Conservation (phyloP, 2,329 filamentous ascomycete species). For the Lachnellula occidentalis region DNA sequence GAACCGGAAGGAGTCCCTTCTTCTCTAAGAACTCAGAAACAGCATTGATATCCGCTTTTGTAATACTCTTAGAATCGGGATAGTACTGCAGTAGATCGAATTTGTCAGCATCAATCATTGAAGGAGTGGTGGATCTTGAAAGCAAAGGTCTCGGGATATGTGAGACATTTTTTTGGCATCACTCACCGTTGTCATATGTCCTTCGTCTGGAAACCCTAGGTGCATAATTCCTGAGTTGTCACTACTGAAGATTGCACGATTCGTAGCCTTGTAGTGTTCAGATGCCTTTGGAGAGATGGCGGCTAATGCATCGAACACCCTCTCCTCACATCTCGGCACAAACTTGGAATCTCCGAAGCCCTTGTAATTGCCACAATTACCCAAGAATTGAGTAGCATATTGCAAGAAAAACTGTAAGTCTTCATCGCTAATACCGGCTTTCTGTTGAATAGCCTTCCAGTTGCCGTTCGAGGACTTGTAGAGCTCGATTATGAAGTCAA, state of each 20-base stretch:
- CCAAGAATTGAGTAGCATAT: constrained; percentile 73
- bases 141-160: not conserved
- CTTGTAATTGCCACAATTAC: constrained; percentile 78
- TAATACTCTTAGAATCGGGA: constrained; percentile 68
- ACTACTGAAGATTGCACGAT: constrained; percentile 67
- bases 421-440: constrained; percentile 58
- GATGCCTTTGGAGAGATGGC: constrained; percentile 53
- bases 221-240: constrained; percentile 62
- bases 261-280: constrained; percentile 61
- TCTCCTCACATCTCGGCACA: constrained; percentile 63
- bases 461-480: constrained; percentile 62
- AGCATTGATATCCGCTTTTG: constrained; percentile 66
- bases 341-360: constrained; percentile 84
- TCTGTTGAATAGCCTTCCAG: constrained; percentile 62
- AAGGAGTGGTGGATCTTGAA: not conserved
- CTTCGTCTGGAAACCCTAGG: constrained; percentile 67
- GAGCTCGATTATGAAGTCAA: constrained; percentile 71
- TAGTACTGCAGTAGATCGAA: constrained; percentile 50
- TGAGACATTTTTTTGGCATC: not conserved
- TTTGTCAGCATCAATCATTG: not conserved
- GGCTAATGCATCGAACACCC: constrained; percentile 60
- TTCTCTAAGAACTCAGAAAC: constrained; percentile 69
- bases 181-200: constrained; percentile 61
- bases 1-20: constrained; percentile 57
- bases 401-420: constrained; percentile 66